Percentiles rank a stretch among this genome's conserved stretches.
Conservation (phyloP, 2,329 filamentous ascomycete species). For the Epichloe scottii region DNA sequence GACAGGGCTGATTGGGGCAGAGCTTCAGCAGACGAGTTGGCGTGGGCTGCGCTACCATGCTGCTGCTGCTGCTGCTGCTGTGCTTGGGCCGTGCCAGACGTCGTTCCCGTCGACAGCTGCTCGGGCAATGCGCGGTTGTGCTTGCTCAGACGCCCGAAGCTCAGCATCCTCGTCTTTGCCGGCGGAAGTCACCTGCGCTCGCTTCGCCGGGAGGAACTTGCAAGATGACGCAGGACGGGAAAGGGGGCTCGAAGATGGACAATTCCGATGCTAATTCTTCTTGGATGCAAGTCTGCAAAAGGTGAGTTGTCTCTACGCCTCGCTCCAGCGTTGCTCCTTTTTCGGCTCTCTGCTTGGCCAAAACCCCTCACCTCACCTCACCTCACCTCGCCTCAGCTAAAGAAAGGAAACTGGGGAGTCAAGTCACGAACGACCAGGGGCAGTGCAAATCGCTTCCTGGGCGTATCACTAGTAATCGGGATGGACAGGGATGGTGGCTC, state of each 20-base stretch:
- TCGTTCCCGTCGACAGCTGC: slow-evolving; percentile 21
- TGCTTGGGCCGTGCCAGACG: slow-evolving; percentile 15
- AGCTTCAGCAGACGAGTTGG: slow-evolving; percentile 18
- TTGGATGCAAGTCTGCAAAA: slow-evolving; percentile 6
- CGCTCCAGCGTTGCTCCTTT: slow-evolving; percentile 2
- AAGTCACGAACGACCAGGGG: neutral
- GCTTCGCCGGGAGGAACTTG: neutral
- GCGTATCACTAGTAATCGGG: no score
- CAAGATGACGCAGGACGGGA: slow-evolving; percentile 1
- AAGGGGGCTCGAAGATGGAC: neutral
- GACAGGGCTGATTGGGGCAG: slow-evolving; percentile 35
- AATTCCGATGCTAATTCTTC: slow-evolving; percentile 4
- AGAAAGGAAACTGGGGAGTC: neutral
- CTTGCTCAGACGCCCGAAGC: slow-evolving; percentile 42
- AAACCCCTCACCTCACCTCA: neutral
- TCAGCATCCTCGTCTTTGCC: slow-evolving; percentile 29
- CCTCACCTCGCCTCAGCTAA: no score
- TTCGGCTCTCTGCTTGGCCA: slow-evolving; percentile 1
- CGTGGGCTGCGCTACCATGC: slow-evolving; percentile 9
- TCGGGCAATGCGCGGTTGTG: slow-evolving; percentile 42
- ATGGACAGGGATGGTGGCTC: neutral
- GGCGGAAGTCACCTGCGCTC: neutral
- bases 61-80: neutral
- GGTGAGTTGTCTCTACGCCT: slow-evolving; percentile 6
- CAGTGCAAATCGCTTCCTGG: neutral